phyloP scores from a whole-genome alignment of 2,329 filamentous ascomycete species.

The Pseudogymnoascus pannorum region DNA sequence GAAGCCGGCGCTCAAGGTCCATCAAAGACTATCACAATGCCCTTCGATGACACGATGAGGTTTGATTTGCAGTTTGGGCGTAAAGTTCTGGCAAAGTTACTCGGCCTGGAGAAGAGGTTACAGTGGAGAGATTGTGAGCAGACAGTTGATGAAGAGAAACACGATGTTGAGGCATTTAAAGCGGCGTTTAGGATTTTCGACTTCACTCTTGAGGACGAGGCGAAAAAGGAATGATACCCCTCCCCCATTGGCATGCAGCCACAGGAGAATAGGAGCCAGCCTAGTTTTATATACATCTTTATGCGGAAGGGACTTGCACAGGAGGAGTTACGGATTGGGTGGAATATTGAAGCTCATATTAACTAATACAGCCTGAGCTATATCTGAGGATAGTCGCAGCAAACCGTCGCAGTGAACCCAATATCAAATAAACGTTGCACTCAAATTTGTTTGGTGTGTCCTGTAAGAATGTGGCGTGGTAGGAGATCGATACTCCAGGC shows the following conservation, averaged over 20 bases:
- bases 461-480: neutral
- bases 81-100: constrained; percentile 77
- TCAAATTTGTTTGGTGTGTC: neutral
- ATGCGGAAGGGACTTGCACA: no score
- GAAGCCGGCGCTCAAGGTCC: constrained; percentile 35
- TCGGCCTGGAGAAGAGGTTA: constrained; percentile 69
- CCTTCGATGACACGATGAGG: constrained; percentile 60
- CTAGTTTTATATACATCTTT: neutral
- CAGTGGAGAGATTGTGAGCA: constrained; percentile 84
- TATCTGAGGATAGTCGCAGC: neutral
- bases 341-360: neutral
- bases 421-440: neutral
- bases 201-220: constrained; percentile 40
- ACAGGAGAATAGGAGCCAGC: neutral
- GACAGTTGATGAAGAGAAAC: constrained; percentile 66
- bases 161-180: constrained; percentile 73
- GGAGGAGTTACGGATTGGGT: neutral
- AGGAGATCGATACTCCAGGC: no score
- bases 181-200: constrained; percentile 79
- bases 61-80: constrained; percentile 92
- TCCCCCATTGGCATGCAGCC: neutral
- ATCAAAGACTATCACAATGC: constrained; percentile 67
- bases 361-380: neutral
- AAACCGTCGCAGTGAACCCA: neutral
- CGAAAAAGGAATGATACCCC: constrained; percentile 6